These are phyloP conservation scores for Tuber melanosporum DNA, from an alignment of 495 filamentous ascomycete genomes.

Conservation along the genomic window DNA sequence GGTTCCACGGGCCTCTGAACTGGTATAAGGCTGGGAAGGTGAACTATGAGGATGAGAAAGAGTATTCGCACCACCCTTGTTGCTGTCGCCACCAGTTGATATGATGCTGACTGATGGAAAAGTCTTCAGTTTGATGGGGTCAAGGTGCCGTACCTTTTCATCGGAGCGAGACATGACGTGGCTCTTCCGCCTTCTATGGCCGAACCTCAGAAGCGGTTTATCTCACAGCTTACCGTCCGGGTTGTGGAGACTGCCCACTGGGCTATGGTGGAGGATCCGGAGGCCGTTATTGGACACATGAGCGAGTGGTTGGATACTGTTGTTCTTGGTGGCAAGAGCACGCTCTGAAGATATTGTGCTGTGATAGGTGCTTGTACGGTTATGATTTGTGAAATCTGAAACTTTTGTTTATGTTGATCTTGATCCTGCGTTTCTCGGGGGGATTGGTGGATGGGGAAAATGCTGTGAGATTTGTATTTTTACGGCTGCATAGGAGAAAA, in stretches of 20 bases:
- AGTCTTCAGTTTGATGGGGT: slow-evolving; percentile 46
- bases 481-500: neutral
- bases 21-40: slow-evolving; percentile 71
- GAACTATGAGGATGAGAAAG: slow-evolving; percentile 70
- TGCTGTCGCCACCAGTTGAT: slow-evolving; percentile 5
- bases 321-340: slow-evolving; percentile 26
- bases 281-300: slow-evolving; percentile 44
- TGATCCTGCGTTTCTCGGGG: neutral
- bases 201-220: slow-evolving; percentile 58
- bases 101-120: slow-evolving; percentile 38
- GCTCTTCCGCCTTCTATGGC: slow-evolving; percentile 63
- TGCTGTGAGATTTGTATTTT: neutral
- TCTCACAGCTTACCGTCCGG: slow-evolving; percentile 55
- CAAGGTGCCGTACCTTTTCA: slow-evolving; percentile 63
- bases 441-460: neutral
- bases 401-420: neutral
- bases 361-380: neutral
- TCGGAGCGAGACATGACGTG: slow-evolving; percentile 62
- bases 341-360: slow-evolving; percentile 14
- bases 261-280: slow-evolving; percentile 60
- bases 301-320: slow-evolving; percentile 32
- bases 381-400: neutral
- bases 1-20: slow-evolving; percentile 68
- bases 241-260: slow-evolving; percentile 63
- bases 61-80: slow-evolving; percentile 42